Evolutionary conservation across 2,329 filamentous ascomycete genomes (phyloP).

Genomic region (Escovopsis sp.): DNA sequence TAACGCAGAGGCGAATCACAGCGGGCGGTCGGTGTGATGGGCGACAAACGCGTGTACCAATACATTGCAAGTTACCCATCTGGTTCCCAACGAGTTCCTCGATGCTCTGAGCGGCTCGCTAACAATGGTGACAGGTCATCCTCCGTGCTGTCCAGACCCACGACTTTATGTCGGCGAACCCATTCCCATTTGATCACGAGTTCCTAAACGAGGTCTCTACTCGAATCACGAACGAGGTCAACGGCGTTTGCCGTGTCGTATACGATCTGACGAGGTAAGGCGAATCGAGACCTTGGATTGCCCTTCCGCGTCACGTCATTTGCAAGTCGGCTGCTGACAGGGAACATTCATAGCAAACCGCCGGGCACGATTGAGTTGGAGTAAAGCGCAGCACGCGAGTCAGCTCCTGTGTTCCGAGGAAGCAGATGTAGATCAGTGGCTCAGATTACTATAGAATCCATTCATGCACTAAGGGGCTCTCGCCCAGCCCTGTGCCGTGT

Average conservation of each 20-base stretch:
- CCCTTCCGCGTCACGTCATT: no score
- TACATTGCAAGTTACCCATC: neutral
- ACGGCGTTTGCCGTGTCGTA: conserved; percentile 55
- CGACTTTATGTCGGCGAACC: conserved; percentile 55
- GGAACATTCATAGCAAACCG: conserved; percentile 11
- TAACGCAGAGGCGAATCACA: neutral
- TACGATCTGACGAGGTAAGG: conserved; percentile 36
- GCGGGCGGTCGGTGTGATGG: conserved; percentile 20
- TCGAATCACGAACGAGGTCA: conserved; percentile 52
- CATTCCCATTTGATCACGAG: conserved; percentile 47
- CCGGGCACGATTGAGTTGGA: neutral
- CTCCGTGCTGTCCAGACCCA: conserved; percentile 25
- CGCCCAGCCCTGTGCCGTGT: no score
- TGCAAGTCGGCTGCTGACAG: neutral
- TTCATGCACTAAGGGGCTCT: no score
- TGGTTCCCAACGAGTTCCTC: conserved; percentile 13
- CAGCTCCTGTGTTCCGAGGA: no score
- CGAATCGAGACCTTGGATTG: neutral
- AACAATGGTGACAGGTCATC: conserved; percentile 6
- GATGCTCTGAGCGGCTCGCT: neutral
- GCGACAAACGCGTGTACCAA: conserved; percentile 11
- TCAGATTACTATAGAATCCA: no score
- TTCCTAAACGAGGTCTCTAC: conserved; percentile 47
- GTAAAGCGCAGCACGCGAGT: neutral
- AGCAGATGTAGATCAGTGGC: no score